These are phyloP conservation scores for Schwanniomyces pseudopolymorphus DNA, from an alignment of 805 yeast genomes.

Conservation along the genomic window DNA sequence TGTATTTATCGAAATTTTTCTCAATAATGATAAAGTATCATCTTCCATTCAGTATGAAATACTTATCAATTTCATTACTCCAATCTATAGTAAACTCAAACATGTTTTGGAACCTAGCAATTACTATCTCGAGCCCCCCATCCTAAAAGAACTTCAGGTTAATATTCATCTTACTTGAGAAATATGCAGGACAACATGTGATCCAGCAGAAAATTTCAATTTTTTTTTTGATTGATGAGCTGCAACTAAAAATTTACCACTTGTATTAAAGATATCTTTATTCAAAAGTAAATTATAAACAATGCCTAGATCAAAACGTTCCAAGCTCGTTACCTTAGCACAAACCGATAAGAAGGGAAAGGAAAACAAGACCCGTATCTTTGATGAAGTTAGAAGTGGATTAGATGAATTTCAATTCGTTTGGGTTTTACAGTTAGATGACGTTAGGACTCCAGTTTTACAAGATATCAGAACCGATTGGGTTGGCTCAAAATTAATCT, in stretches of 20 bases:
- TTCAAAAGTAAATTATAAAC: slow-evolving; percentile 10
- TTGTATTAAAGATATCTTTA: neutral
- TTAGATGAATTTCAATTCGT: slow-evolving; percentile 74
- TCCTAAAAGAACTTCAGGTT: slow-evolving; percentile 12
- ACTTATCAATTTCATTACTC: slow-evolving; percentile 9
- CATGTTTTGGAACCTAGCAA: slow-evolving; percentile 2
- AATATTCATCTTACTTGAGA: neutral
- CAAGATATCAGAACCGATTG: slow-evolving; percentile 92
- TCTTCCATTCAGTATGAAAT: slow-evolving; percentile 16
- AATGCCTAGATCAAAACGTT: slow-evolving; percentile 97
- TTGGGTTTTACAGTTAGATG: slow-evolving; percentile 85
- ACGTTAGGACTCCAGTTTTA: slow-evolving; percentile 92
- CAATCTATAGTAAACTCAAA: slow-evolving; percentile 3
- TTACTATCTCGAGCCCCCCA: slow-evolving; percentile 7
- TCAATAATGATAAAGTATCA: slow-evolving; percentile 12
- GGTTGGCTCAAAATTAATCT: slow-evolving; percentile 82
- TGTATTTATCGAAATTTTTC: slow-evolving; percentile 11
- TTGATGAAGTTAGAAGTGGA: slow-evolving; percentile 83
- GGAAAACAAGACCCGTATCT: slow-evolving; percentile 86
- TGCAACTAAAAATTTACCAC: slow-evolving; percentile 8
- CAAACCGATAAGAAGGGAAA: slow-evolving; percentile 95
- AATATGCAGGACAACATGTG: neutral
- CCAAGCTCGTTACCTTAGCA: slow-evolving; percentile 92
- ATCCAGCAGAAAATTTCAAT: slow-evolving; percentile 6
- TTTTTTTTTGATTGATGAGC: slow-evolving; percentile 23